Base-by-base conservation (phyloP, 768 basidiomycete genomes). In the Termitomyces sp. region DNA sequence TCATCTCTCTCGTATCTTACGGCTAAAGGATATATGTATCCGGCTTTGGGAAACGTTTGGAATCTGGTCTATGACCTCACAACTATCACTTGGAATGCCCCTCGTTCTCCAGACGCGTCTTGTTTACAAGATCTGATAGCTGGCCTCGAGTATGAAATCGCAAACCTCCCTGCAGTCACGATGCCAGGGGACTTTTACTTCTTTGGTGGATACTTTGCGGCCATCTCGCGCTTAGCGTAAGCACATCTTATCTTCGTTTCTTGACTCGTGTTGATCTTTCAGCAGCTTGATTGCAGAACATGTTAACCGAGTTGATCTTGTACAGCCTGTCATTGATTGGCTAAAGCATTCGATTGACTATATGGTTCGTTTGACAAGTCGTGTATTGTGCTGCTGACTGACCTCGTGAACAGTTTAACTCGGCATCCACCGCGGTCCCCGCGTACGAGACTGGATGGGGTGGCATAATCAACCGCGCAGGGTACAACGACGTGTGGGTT, bases 61-160 rank as follows among this genome's bases (percentile, higher is more conserved):
- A 65, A 64, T 28, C 54, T 72, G 33, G 60, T 55, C 5, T 73
- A 73, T 51, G 54, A 65, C 32, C 64, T 73, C 30, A 66, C 72
- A 1, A 71, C 69, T 18, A 72, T 72, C 56, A 66, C 65, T 24
- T 72, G 68, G 67, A 68, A 69, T 56, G 67, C 72, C 4, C 71
- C 72, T 42, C 66, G 72, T 33, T 51, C 62, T 30, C 69, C 71
- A 0, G 70, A 73, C 16, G 62, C 65, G 14, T 73, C 72, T 6
- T 73, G 72, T 58, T 64, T 49, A 3, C 48, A 61, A 20, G 57
- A 63, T 26, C 59, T 73, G 6, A 66, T 69, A n/a, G 68, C 69
- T 42, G 70, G 69, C 12, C 63, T 73, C 18, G 76, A 81, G 63
- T 77, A 77, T 60, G 82, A 82, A 61, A 76, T 80, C 38, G 69